Base-by-base conservation (phyloP, 768 basidiomycete genomes). In the Auricularia sp. region DNA sequence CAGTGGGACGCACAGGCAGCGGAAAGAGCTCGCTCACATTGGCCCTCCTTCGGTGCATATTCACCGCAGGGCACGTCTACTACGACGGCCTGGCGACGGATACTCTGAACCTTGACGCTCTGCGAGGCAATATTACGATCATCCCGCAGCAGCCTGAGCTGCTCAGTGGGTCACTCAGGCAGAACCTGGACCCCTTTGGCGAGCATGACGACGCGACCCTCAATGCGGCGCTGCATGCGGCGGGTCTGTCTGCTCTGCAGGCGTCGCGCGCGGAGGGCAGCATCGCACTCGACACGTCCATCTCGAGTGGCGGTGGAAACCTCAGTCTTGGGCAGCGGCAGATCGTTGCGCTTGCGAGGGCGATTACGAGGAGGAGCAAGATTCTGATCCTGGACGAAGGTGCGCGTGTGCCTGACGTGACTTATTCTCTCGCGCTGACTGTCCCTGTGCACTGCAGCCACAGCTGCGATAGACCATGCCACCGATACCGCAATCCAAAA, bases 311-410 rank as follows among this genome's bases (percentile, higher is more conserved):
- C 2, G 81, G 80, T 0, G 63, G 74, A 1, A 82, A 82, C 66
- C 70, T 83, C 21, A 82, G 80, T 4, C 78, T 86, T n/a, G 84
- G 85, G 3, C 82, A 87, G 68, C 74, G 84, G 11, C 85, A 86
- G 70, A 79, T 87, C 11, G 72, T 87, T 18, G 84, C 84, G 0
- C 75, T 87, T 0, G 84, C 85, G 1, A 75, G 85, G 34, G 85
- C 85, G 1, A 80, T 86, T 65, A 79, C 85, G 1, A 73, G 85
- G 24, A 71, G 75, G 54, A 83, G 81, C 70, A 85, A 84, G 68
- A 69, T 87, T 11, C 73, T 85, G 44, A 81, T 86, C 56, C 72
- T 86, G 3, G 85, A 87, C 65, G 85, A 87, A 71, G 80, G 79
- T 79, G 35, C 37, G 71, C 69, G 65, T 51, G 66, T 59, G 10